phyloP scores from a whole-genome alignment of 2,329 filamentous ascomycete species.

The Basipetospora sp. region DNA sequence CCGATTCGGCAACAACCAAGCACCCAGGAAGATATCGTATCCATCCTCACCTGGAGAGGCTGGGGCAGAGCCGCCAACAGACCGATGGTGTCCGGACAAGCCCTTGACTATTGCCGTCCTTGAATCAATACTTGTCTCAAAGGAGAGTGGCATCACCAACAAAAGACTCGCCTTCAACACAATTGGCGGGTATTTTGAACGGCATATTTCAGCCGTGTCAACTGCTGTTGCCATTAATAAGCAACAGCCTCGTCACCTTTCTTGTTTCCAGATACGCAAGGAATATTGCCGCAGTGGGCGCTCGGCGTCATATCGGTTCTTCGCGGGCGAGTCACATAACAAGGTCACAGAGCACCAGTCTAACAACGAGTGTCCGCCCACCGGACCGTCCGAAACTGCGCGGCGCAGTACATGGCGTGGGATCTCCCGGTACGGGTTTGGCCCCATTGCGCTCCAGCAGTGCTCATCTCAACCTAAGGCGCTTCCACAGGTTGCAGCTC shows the following conservation, averaged over 20 bases:
- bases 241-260: conserved; percentile 25
- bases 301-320: conserved; percentile 9
- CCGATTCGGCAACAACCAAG: conserved; percentile 24
- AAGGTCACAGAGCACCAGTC: no score
- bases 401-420: no score
- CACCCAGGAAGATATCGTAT: no score
- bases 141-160: conserved; percentile 19
- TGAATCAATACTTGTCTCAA: conserved; percentile 20
- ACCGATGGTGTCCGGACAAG: conserved; percentile 15
- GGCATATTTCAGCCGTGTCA: conserved; percentile 17
- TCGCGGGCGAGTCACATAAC: neutral
- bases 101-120: conserved; percentile 21
- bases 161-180: conserved; percentile 21
- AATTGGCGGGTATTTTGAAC: conserved; percentile 20
- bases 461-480: no score
- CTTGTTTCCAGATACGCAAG: conserved; percentile 21
- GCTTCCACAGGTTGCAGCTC: no score
- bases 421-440: no score
- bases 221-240: conserved; percentile 15
- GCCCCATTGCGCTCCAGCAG: no score
- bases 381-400: no score
- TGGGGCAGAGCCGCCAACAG: neutral
- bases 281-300: conserved; percentile 9
- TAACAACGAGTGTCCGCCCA: no score
- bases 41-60: neutral